A percentile compares a stretch with the other conserved stretches of the same genome.
phyloP scores from a whole-genome alignment of 345 rosid species.

The Euphorbia lathyris region DNA sequence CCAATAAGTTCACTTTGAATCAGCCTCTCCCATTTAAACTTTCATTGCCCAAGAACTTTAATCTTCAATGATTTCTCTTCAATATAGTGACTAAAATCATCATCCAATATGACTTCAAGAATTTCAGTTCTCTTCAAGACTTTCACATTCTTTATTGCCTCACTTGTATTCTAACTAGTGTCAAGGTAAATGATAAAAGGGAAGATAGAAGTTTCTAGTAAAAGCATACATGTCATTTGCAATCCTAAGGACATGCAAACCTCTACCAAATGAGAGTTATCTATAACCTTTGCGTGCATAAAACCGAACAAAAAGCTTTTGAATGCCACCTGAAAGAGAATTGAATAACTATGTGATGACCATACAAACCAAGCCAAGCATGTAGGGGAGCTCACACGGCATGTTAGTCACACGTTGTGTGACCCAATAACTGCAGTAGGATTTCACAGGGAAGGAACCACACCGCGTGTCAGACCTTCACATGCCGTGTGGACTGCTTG shows the following conservation, averaged over 20 bases:
- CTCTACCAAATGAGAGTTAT: neutral
- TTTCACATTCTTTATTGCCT: neutral
- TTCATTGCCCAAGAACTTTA: neutral
- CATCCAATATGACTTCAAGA: neutral
- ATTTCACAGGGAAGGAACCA: too few species aligned
- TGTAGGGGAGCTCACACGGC: too few species aligned
- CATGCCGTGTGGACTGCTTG: too few species aligned
- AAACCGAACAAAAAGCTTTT: conserved; percentile 84
- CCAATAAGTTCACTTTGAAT: neutral
- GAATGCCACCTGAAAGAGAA: conserved; percentile 62
- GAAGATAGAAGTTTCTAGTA: too few species aligned
- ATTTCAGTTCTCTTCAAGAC: neutral
- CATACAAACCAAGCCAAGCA: conserved; percentile 10
- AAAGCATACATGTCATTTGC: too few species aligned
- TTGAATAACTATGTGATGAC: conserved; percentile 68
- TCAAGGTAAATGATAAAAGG: too few species aligned
- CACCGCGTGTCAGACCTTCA: too few species aligned
- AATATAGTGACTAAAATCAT: neutral
- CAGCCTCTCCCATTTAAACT: neutral
- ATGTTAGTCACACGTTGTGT: too few species aligned
- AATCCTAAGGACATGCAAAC: neutral
- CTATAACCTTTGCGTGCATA: conserved; percentile 72
- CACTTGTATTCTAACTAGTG: neutral
- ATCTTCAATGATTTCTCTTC: neutral
- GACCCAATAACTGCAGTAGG: too few species aligned